Conservation (phyloP, 192 early-diverging fungal genomes). For the Gonapodya sp. region DNA sequence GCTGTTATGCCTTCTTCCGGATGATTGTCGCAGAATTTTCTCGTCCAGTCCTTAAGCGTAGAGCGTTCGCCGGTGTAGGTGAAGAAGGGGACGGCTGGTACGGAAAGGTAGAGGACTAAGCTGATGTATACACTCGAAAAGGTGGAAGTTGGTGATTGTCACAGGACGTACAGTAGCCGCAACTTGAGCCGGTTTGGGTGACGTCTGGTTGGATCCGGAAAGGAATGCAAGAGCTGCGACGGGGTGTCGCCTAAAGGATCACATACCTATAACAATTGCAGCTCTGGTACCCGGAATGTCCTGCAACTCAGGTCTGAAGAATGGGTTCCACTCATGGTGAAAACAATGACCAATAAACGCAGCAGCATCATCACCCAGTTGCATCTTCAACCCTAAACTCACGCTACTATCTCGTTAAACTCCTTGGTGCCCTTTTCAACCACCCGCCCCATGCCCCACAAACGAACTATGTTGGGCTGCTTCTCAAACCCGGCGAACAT, state of each 20-base stretch:
- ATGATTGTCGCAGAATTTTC: not conserved
- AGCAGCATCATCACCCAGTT: too few relatives aligned
- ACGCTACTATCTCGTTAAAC: not conserved
- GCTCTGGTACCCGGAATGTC: not conserved
- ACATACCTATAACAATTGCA: not conserved
- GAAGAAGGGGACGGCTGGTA: not conserved
- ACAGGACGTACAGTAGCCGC: not conserved
- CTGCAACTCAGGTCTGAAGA: not conserved
- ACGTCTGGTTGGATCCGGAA: too few relatives aligned
- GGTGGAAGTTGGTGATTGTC: not conserved
- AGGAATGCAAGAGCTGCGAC: too few relatives aligned
- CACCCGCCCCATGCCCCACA: not conserved
- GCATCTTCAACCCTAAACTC: not conserved
- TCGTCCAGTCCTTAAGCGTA: not conserved
- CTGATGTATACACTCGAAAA: not conserved
- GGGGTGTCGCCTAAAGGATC: too few relatives aligned
- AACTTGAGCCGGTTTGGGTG: not conserved
- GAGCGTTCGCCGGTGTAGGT: not conserved
- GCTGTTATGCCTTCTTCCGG: not conserved
- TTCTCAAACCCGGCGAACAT: not conserved
- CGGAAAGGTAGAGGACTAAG: not conserved
- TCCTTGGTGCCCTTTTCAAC: not conserved
- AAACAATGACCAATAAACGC: too few relatives aligned
- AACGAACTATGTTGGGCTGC: not conserved
- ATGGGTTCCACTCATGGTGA: too few relatives aligned